Conservation (phyloP, 2,329 filamentous ascomycete genomes). For the Sporothrix humicola region DNA sequence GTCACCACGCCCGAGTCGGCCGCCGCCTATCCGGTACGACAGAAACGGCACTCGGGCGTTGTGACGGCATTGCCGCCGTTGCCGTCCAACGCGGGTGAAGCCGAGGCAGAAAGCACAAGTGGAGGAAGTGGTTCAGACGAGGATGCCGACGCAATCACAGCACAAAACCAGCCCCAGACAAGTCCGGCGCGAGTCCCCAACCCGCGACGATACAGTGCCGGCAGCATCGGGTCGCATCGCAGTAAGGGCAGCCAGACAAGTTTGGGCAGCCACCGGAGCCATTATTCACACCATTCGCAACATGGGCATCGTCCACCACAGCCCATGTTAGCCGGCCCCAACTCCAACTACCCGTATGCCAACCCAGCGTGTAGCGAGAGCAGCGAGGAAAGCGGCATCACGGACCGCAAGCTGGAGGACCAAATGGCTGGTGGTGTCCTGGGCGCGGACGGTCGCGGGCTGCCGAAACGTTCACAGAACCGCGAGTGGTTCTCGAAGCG, state of each 20-base stretch:
- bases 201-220: background rate
- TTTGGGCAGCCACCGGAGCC: background rate
- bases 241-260: slow-evolving; percentile 5
- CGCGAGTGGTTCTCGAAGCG: slow-evolving; percentile 39
- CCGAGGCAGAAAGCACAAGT: background rate
- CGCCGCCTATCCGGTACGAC: slow-evolving; percentile 40
- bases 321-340: background rate
- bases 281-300: background rate
- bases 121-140: slow-evolving; percentile 16
- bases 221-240: background rate
- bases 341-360: slow-evolving; percentile 23
- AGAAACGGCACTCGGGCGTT: slow-evolving; percentile 34
- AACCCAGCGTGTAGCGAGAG: slow-evolving; percentile 32
- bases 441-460: background rate
- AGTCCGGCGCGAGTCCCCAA: background rate
- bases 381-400: slow-evolving; percentile 34
- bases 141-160: background rate
- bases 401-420: slow-evolving; percentile 26
- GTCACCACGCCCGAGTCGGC: slow-evolving; percentile 33
- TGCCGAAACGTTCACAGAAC: slow-evolving; percentile 24
- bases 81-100: background rate
- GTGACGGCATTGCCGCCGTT: slow-evolving; percentile 40
- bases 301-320: background rate
- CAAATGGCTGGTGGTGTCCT: background rate
- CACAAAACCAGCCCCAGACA: background rate